Base-by-base conservation (phyloP, 495 filamentous ascomycete species). In the Xylaria grammica region DNA sequence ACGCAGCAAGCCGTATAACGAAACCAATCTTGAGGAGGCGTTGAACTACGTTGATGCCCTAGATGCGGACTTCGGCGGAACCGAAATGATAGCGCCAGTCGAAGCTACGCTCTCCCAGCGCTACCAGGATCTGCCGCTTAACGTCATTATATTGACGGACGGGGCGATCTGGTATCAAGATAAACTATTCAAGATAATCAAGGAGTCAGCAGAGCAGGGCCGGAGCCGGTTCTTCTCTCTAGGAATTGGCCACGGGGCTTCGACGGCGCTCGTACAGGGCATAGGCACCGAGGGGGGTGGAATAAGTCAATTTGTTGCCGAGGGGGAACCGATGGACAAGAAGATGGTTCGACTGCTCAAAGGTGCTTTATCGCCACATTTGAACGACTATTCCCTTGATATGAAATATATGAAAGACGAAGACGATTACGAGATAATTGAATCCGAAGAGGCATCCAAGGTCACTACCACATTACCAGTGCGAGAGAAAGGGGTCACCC, bases 311-410 rank as follows among this genome's bases (percentile, higher is more conserved):
- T 68, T 81, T 0, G 88, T 91, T 0, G 78, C 78, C 6, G 70
- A 80, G 27, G 75, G 78, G 10, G 89, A 91, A 62, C 82, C 83
- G 65, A 80, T 89, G 61, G 84, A 88, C 63, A 45, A 17, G 27
- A 90, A 89, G 71, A 81, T 91, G 4, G 80, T 92, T 8, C 80
- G 89, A 8, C 91, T 92, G 86, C 75, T 93, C 46, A 91, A 91
- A 67, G 88, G 83, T 0, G 86, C 87, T 0, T 68, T 92, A 29
- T 82, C 81, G 4, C 86, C 87, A 1, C 86, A 91, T 63, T 72
- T 89, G 49, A 78, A 67, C 24, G 80, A 87, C 60, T 91, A 87
- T 63, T 80, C 74, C 0, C 69, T 91, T 3, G 86, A 90, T 52
- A 75, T 90, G 53, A 82, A 85, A 67, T 88, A 88, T 68, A 77